Evolutionary conservation across 2,329 filamentous ascomycete genomes (phyloP).

Genomic region (Magnaporthiopsis rhizophila): DNA sequence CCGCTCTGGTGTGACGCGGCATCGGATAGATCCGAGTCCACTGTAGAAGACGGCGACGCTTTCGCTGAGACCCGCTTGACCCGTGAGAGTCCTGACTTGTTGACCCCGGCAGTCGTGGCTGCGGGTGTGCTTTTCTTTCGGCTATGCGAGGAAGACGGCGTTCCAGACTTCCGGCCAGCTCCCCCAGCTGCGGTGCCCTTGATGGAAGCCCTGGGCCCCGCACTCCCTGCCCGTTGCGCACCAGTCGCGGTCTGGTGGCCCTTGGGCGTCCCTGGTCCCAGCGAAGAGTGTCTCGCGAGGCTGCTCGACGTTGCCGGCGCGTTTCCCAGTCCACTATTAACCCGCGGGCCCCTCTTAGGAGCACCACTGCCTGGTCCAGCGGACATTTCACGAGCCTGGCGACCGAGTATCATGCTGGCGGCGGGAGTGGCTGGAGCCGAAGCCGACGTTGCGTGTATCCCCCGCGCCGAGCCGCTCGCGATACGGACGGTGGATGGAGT

Average conservation of each 20-base stretch:
- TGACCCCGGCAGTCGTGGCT: slow-evolving; percentile 19
- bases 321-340: slow-evolving; percentile 38
- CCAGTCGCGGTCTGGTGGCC: slow-evolving; percentile 22
- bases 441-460: slow-evolving; percentile 40
- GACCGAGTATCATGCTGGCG: slow-evolving; percentile 50
- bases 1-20: slow-evolving; percentile 46
- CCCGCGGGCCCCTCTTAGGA: slow-evolving; percentile 45
- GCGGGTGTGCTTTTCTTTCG: slow-evolving; percentile 39
- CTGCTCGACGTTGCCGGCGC: slow-evolving; percentile 46
- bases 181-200: slow-evolving; percentile 32
- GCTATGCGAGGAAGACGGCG: slow-evolving; percentile 29
- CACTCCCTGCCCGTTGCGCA: slow-evolving; percentile 42
- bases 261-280: slow-evolving; percentile 56
- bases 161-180: slow-evolving; percentile 37
- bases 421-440: slow-evolving; percentile 55
- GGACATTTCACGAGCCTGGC: slow-evolving; percentile 49
- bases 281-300: slow-evolving; percentile 53
- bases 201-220: slow-evolving; percentile 45
- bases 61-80: slow-evolving; percentile 50
- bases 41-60: slow-evolving; percentile 55
- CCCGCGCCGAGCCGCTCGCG: slow-evolving; percentile 39
- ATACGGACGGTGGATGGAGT: slow-evolving; percentile 34
- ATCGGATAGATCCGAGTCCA: slow-evolving; percentile 58
- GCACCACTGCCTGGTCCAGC: slow-evolving; percentile 42
- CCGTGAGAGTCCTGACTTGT: slow-evolving; percentile 54